Evolutionary conservation across 257 asterid genomes (phyloP).

Genomic region (Solanum virginianum): DNA sequence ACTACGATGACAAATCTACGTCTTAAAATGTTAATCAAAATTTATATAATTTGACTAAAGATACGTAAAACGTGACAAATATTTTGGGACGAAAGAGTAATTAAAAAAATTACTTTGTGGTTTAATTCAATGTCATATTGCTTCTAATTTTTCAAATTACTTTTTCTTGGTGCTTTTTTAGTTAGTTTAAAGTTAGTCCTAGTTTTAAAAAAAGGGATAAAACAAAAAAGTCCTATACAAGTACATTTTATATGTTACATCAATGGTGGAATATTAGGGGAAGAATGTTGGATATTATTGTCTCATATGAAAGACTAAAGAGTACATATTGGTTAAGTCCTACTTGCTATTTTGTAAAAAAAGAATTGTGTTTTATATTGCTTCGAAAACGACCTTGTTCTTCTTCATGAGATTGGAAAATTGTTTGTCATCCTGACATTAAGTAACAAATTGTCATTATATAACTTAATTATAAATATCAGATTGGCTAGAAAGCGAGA

Average conservation of each 20-base stretch:
- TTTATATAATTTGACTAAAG: too few species aligned
- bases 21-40: too few species aligned
- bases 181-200: background rate
- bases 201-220: rapidly evolving
- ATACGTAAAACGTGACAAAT: too few species aligned
- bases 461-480: background rate
- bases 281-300: background rate
- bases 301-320: background rate
- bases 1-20: too few species aligned
- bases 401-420: background rate
- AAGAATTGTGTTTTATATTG: background rate
- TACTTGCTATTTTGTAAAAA: background rate
- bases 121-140: background rate
- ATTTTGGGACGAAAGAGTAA: too few species aligned
- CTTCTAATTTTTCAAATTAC: background rate
- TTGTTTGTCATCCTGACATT: background rate
- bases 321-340: background rate
- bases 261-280: background rate
- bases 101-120: too few species aligned
- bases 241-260: background rate
- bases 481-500: background rate
- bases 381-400: background rate
- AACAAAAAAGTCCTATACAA: background rate
- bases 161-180: background rate
- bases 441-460: background rate